Base-by-base conservation (phyloP, 306 rosid species). In the Delonix regia region DNA sequence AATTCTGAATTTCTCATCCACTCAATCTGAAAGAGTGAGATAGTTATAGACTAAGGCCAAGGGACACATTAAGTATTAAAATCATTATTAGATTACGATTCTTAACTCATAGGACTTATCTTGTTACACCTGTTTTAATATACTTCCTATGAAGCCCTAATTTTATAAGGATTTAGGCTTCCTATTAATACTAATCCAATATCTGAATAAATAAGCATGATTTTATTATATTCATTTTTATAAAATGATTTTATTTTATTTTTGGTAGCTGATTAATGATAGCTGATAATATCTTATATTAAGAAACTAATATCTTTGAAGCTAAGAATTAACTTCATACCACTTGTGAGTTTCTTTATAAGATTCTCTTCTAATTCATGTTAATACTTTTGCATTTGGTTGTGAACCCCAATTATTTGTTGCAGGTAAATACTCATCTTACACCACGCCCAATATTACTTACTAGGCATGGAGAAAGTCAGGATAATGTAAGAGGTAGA, bases 391-490 rank as follows among this genome's bases (percentile, higher is more conserved):
- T 15, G 24, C 5, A 2, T 51, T 33, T 62, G 68, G 79, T 27
- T 22, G 18, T 76, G 74, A 64, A 71, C 27, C 53, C 69, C 48
- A 68, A 67, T 65, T 80, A 71, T 75, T 28, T 44, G 53, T 70
- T 78, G 76, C 77, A 95, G 99, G 99, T 95, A 74, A 95, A 95
- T 83, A 95, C 98, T 15, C 99, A 95, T 85, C 98, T 93, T 77
- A 95, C 98, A 0, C 99, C 99, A 10, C 98, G 99, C 60, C 99
- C 99, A 71, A 95, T 95, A 80, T 86, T 95, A 77, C 99, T 95
- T 74, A 95, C 99, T 52, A 88, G 98, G 78, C 99, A 95, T 78
- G 99, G 99, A 69, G 99, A 95, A 86, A 95, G 99, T 86, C 92
- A 34, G 87, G 99, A 95, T 82, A 95, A 95, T 86, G 97, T 95